phyloP scores from a whole-genome alignment of 306 rosid genomes.

The Cucumis hystrix region DNA sequence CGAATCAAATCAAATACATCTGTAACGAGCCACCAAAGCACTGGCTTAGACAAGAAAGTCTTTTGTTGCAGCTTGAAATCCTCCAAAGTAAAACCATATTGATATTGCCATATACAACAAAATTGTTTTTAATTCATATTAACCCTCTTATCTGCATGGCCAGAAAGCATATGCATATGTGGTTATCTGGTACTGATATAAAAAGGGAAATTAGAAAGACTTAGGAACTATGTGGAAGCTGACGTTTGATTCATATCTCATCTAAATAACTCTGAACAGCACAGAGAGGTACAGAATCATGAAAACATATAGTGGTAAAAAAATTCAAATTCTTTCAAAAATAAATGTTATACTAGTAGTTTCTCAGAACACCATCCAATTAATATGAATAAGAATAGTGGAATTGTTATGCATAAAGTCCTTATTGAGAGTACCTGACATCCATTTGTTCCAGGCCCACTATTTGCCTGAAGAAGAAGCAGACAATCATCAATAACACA shows the following conservation, averaged over 20 bases:
- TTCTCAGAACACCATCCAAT: neutral
- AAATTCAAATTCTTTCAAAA: neutral
- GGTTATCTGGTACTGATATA: neutral
- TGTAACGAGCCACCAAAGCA: no score
- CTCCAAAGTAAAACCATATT: no score
- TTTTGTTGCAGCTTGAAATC: no score
- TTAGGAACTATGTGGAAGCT: neutral
- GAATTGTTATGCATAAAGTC: neutral
- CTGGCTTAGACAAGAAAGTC: no score
- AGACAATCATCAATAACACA: neutral
- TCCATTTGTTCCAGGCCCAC: constrained; percentile 78
- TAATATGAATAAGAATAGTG: neutral
- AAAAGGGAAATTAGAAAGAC: neutral
- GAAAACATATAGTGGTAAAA: neutral
- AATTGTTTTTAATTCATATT: neutral
- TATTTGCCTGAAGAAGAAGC: constrained; percentile 65
- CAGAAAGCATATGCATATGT: neutral
- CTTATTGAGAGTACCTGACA: constrained; percentile 52
- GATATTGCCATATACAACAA: no score
- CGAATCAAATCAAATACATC: no score
- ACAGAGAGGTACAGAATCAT: neutral
- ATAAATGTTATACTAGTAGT: neutral
- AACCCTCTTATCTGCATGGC: neutral
- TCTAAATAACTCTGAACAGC: neutral
- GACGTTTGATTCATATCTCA: neutral